A percentile compares a stretch with the other conserved stretches of the same genome.
Conservation (phyloP, 1,284 basidiomycete species). For the Ganoderma resinaceum region DNA sequence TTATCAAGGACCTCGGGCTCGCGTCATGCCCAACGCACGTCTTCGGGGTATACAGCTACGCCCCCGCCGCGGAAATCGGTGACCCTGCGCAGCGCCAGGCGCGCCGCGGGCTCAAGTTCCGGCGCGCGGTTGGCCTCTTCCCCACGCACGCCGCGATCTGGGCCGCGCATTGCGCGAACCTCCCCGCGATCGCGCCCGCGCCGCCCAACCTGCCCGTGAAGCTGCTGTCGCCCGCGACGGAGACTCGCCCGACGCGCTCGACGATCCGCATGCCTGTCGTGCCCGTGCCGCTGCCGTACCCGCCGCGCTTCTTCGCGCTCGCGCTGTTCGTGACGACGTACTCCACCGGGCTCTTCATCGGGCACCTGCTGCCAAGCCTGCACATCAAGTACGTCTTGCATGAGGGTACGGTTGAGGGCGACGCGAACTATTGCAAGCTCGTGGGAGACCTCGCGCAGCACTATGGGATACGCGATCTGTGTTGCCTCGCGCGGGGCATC, state of each 20-base stretch:
- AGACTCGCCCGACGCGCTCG: slow-evolving; percentile 6
- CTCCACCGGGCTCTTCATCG: slow-evolving; percentile 20
- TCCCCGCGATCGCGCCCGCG: slow-evolving; percentile 26
- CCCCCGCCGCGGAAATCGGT: slow-evolving; percentile 1
- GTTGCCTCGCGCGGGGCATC: slow-evolving; percentile 20
- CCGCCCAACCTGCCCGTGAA: slow-evolving; percentile 3
- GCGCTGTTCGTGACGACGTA: slow-evolving; percentile 28
- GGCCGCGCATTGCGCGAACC: slow-evolving; percentile 30
- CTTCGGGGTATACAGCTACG: slow-evolving; percentile 28
- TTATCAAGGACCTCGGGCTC: slow-evolving; percentile 31
- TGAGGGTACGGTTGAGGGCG: not conserved
- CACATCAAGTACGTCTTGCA: not conserved
- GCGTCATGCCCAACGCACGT: slow-evolving; percentile 30
- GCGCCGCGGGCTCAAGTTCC: not conserved
- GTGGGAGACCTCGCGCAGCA: slow-evolving; percentile 4
- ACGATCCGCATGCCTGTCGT: slow-evolving; percentile 30
- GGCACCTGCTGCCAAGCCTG: slow-evolving; percentile 17
- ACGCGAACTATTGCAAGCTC: slow-evolving; percentile 3
- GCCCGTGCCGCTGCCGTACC: slow-evolving; percentile 29
- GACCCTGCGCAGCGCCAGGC: slow-evolving; percentile 15
- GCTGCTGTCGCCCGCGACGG: slow-evolving; percentile 9
- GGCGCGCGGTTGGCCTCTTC: slow-evolving; percentile 26
- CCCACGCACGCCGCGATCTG: slow-evolving; percentile 34
- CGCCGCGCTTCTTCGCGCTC: slow-evolving; percentile 23
- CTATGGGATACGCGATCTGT: slow-evolving; percentile 11